These are phyloP conservation scores for Acer campestre DNA, from an alignment of 345 rosid genomes.

Conservation along the genomic window DNA sequence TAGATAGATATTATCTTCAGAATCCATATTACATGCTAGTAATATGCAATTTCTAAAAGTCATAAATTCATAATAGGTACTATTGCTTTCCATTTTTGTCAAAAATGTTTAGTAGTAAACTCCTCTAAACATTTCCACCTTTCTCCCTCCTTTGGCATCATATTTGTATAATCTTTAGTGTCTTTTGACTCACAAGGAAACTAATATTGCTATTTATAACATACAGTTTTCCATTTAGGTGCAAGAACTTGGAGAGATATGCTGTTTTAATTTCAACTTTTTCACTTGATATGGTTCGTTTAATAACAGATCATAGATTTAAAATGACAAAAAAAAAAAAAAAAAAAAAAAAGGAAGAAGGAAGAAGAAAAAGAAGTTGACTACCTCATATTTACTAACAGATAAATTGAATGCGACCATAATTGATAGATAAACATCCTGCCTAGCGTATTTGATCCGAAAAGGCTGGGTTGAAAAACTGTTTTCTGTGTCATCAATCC, in stretches of 20 bases:
- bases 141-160: neutral
- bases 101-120: neutral
- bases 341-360: neutral
- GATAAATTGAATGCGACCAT: conserved; percentile 42
- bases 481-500: conserved; percentile 46
- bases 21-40: neutral
- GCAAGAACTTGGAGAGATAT: neutral
- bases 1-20: neutral
- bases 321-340: neutral
- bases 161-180: neutral
- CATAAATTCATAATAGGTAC: neutral
- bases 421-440: conserved; percentile 43
- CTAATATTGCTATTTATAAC: neutral
- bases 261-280: conserved; percentile 2
- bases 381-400: conserved; percentile 34
- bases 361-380: neutral
- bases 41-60: neutral
- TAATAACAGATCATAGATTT: neutral
- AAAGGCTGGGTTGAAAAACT: conserved; percentile 50
- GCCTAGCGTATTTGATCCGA: conserved; percentile 48
- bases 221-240: neutral
- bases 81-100: neutral
- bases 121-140: neutral
- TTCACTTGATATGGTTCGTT: neutral
- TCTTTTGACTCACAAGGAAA: neutral